Base-by-base conservation (phyloP, 805 yeast genomes). In the Ogataea nonfermentans region DNA sequence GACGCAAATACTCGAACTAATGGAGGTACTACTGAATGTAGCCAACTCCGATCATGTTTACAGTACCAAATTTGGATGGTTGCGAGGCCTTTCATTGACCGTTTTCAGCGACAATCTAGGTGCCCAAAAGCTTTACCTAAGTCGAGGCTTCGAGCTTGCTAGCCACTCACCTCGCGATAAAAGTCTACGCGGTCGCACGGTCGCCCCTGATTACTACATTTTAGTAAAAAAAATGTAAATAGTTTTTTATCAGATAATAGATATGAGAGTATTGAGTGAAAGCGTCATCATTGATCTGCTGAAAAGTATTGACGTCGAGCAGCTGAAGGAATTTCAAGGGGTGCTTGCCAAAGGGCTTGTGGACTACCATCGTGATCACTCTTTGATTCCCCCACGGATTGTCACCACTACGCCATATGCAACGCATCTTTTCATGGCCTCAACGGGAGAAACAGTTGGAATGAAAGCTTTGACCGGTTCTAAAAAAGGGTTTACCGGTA, bases 391-490 rank as follows among this genome's bases (percentile, higher is more conserved):
- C 3, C 76, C 71, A 27, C 61, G 86, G 50, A 74, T 71, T 4
- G 79, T 75, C 6, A 55, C 68, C 30, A 49, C 53, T 20, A 57
- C 74, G 48, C 55, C 68, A 31, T 59, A 64, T 45, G 56, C 57
- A 10, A 65, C 73, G 1, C 84, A 80, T 55, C 51, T 81, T 22
- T 78, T 77, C 57, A 81, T 81, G 87, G 83, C 84, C 3, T 74
- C 82, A n/a, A 66, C 74, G 4, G 77, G 78, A 11, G 67, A 71
- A 4, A 51, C 59, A 20, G 79, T 74, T 10, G 87, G 87, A 8
- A 63, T 81, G 50, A 81, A 81, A 59, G 73, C 80, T 0, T 57
- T 81, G 14, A 74, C 78, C 13, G 81, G 79, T 0, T 78, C 84
- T 0, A 63, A 65, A 2, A 58, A 70, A 23, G 87, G 87, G 0